These are phyloP conservation scores for Xylariaceae sp. DNA, from an alignment of 2,329 filamentous ascomycete species.

Conservation along the genomic window DNA sequence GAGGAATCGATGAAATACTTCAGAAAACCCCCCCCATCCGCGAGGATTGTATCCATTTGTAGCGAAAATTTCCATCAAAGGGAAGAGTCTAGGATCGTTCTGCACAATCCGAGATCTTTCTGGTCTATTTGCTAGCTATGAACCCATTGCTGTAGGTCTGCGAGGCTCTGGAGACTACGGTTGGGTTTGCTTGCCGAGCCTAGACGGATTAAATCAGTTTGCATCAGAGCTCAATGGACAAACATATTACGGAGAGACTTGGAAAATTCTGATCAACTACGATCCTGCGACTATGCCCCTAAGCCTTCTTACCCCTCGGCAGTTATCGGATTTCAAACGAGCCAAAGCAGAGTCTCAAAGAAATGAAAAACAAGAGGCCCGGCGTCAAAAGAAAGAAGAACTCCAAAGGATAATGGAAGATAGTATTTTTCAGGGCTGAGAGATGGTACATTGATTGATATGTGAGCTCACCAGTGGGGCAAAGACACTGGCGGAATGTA, in stretches of 20 bases:
- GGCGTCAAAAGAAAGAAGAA: background rate
- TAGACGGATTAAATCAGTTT: slow-evolving; percentile 6
- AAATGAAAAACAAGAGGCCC: background rate
- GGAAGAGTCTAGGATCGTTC: slow-evolving; percentile 3
- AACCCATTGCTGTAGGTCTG: slow-evolving; percentile 11
- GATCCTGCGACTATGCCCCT: slow-evolving; percentile 10
- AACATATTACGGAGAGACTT: slow-evolving; percentile 3
- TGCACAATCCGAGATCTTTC: slow-evolving; percentile 4
- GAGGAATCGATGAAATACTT: background rate
- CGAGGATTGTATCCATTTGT: slow-evolving; percentile 13
- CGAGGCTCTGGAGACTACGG: slow-evolving; percentile 3
- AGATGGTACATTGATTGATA: background rate
- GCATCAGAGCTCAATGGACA: slow-evolving; percentile 4
- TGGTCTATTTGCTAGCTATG: slow-evolving; percentile 6
- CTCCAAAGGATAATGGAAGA: background rate
- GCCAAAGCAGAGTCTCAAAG: background rate
- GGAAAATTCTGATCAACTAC: slow-evolving; percentile 7
- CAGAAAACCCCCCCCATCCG: slow-evolving; percentile 4
- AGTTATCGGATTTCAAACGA: background rate
- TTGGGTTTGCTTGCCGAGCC: slow-evolving; percentile 10
- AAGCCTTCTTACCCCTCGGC: background rate
- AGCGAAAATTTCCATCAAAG: slow-evolving; percentile 6
- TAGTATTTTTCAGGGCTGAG: background rate
- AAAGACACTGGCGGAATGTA: background rate
- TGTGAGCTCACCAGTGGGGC: background rate